Percentiles rank a stretch among this genome's conserved stretches.
phyloP scores from a whole-genome alignment of 2,329 filamentous ascomycete genomes.

The Penicillium digitatum region DNA sequence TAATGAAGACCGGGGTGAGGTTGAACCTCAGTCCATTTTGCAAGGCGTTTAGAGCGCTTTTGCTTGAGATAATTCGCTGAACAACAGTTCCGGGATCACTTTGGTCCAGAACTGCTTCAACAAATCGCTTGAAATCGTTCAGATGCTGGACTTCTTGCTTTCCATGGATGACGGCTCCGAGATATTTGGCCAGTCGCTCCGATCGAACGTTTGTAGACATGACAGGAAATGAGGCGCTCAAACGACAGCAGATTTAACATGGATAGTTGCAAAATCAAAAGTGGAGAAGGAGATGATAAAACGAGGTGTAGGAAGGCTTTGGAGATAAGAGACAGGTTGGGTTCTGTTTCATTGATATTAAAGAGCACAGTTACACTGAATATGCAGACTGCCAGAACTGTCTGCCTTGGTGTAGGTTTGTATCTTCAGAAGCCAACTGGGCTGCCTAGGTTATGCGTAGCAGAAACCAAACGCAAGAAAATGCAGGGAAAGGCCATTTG shows the following conservation, averaged over 20 bases:
- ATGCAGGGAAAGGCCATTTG: background rate
- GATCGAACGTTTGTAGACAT: conserved; percentile 20
- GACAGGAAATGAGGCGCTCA: background rate
- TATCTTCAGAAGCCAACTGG: background rate
- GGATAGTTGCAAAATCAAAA: background rate
- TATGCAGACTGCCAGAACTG: background rate
- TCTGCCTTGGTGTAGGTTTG: background rate
- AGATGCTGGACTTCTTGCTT: conserved; percentile 37
- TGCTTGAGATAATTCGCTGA: conserved; percentile 40
- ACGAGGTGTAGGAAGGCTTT: background rate
- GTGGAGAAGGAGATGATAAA: background rate
- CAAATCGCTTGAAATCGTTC: conserved; percentile 44
- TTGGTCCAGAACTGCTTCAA: conserved; percentile 49
- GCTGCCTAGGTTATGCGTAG: background rate
- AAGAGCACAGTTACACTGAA: background rate
- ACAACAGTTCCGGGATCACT: conserved; percentile 41
- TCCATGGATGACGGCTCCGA: conserved; percentile 40
- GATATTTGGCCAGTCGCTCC: conserved; percentile 37
- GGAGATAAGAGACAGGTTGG: background rate
- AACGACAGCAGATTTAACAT: background rate
- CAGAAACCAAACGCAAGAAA: background rate
- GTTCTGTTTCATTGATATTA: background rate
- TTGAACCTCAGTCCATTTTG: conserved; percentile 45
- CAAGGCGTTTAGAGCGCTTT: conserved; percentile 35
- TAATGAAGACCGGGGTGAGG: conserved; percentile 45